These are phyloP conservation scores for Astrephomene gubernaculifera DNA, from an alignment of 139 green algal species.

Conservation along the genomic window DNA sequence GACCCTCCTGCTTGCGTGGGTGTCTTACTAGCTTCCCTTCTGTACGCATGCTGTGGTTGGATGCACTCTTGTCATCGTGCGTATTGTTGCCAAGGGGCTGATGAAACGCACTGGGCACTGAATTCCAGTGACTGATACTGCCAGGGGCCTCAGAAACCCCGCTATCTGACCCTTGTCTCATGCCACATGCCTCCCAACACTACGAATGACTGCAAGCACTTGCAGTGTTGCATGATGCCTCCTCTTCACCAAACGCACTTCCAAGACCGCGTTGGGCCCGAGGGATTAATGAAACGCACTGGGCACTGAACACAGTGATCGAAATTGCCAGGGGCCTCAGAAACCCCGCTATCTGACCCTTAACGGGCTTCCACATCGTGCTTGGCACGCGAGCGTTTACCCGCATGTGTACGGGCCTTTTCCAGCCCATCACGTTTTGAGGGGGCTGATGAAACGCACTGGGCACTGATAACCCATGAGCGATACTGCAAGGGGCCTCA, in stretches of 20 bases:
- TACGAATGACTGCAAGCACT: too few relatives aligned
- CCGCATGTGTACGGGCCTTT: neutral
- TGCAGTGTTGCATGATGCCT: neutral
- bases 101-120: slow-evolving; percentile 80
- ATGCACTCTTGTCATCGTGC: neutral
- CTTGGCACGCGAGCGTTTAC: neutral
- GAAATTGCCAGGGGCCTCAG: slow-evolving; percentile 62
- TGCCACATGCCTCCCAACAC: neutral
- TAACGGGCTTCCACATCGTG: neutral
- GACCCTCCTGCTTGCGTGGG: neutral
- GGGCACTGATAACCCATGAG: slow-evolving; percentile 69
- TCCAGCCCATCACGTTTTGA: too few relatives aligned
- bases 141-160: slow-evolving; percentile 75
- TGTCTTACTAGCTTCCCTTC: neutral
- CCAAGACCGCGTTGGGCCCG: too few relatives aligned
- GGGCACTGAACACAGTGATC: slow-evolving; percentile 69
- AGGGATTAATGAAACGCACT: slow-evolving; percentile 73
- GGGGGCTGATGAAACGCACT: slow-evolving; percentile 73
- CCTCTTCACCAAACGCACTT: neutral
- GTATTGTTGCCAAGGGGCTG: slow-evolving; percentile 59
- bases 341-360: slow-evolving; percentile 66
- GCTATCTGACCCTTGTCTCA: slow-evolving; percentile 34
- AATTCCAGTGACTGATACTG: slow-evolving; percentile 50
- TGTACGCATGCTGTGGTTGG: neutral
- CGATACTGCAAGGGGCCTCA: slow-evolving; percentile 61